phyloP scores from a whole-genome alignment of 495 filamentous ascomycete species.

The Trichoderma erinaceum region DNA sequence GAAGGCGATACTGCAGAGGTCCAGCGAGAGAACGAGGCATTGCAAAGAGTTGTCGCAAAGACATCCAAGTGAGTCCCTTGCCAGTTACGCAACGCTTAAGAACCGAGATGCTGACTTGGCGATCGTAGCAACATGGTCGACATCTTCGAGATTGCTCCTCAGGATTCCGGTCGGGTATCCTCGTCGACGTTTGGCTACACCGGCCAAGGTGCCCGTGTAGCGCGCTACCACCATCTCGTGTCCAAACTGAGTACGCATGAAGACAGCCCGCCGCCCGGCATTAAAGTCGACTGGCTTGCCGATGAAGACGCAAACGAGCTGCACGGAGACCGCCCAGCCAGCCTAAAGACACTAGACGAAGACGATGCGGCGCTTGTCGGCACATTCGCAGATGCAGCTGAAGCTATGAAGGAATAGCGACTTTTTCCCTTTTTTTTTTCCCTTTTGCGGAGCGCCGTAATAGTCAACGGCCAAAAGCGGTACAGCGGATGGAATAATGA shows the following conservation, averaged over 20 bases:
- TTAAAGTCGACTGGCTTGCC: slow-evolving; percentile 40
- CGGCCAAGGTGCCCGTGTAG: slow-evolving; percentile 39
- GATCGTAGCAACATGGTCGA: slow-evolving; percentile 48
- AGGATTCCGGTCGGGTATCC: slow-evolving; percentile 29
- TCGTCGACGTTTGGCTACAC: slow-evolving; percentile 31
- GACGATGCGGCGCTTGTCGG: slow-evolving; percentile 41
- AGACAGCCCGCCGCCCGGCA: slow-evolving; percentile 21
- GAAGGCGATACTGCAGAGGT: slow-evolving; percentile 52
- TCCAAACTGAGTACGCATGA: slow-evolving; percentile 43
- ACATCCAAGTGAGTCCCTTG: slow-evolving; percentile 46
- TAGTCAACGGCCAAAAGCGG: neutral
- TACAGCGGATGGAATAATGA: neutral
- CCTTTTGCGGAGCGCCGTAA: neutral
- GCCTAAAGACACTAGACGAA: slow-evolving; percentile 26
- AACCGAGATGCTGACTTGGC: slow-evolving; percentile 12
- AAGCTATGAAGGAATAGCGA: slow-evolving; percentile 19
- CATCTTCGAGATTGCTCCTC: slow-evolving; percentile 52
- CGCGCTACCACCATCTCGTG: slow-evolving; percentile 48
- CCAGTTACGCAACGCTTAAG: slow-evolving; percentile 14
- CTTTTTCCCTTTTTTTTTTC: neutral
- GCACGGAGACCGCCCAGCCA: slow-evolving; percentile 35
- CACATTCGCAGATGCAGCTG: slow-evolving; percentile 45
- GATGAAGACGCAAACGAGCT: slow-evolving; percentile 43
- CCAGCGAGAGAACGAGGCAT: slow-evolving; percentile 52
- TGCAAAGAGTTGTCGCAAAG: slow-evolving; percentile 49